phyloP scores from a whole-genome alignment of 805 yeast species.

The Metschnikowia lachancei region DNA sequence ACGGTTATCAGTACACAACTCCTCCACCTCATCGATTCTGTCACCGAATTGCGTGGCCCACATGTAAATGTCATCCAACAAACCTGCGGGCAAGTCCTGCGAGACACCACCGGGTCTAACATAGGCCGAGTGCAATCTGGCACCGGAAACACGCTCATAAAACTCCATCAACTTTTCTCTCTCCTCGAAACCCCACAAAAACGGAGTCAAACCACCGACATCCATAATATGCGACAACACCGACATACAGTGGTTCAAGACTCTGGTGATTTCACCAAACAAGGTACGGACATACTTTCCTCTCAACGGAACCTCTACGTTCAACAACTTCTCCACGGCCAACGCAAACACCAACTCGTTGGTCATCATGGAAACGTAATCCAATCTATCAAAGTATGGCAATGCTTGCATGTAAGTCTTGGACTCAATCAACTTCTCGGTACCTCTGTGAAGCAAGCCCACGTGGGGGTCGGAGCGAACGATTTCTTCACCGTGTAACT shows the following conservation, averaged over 20 bases:
- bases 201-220: slow-evolving; percentile 91
- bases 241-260: slow-evolving; percentile 83
- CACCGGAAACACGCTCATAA: slow-evolving; percentile 87
- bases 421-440: slow-evolving; percentile 82
- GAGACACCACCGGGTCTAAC: slow-evolving; percentile 91
- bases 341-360: slow-evolving; percentile 81
- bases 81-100: slow-evolving; percentile 81
- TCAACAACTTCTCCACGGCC: slow-evolving; percentile 81
- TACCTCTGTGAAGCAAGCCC: slow-evolving; percentile 84
- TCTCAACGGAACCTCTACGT: slow-evolving; percentile 81
- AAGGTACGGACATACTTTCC: slow-evolving; percentile 81
- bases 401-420: slow-evolving; percentile 86
- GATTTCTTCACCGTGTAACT: slow-evolving; percentile 85
- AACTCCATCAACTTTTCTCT: slow-evolving; percentile 91
- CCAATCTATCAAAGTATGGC: slow-evolving; percentile 85
- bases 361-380: slow-evolving; percentile 86
- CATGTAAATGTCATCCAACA: slow-evolving; percentile 88
- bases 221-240: slow-evolving; percentile 88
- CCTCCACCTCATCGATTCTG: slow-evolving; percentile 87
- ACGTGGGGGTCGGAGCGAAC: slow-evolving; percentile 86
- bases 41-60: slow-evolving; percentile 97
- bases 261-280: slow-evolving; percentile 83
- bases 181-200: slow-evolving; percentile 92
- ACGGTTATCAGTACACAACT: slow-evolving; percentile 83
- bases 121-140: slow-evolving; percentile 84